These are phyloP conservation scores for Pugionium cornutum DNA, from an alignment of 345 rosid genomes.

Conservation along the genomic window DNA sequence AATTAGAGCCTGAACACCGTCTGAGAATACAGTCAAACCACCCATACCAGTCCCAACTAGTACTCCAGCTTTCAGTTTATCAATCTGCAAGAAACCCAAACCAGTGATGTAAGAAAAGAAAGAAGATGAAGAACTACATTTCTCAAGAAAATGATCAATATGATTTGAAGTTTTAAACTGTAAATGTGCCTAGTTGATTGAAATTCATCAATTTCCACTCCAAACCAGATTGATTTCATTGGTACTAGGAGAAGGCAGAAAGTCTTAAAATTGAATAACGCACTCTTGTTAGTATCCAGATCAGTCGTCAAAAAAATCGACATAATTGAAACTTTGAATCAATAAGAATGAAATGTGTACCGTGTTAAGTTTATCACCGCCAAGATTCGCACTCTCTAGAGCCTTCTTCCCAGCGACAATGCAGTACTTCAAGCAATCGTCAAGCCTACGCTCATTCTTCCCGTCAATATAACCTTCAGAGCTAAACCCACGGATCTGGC, in stretches of 20 bases:
- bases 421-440: constrained; percentile 96
- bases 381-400: constrained; percentile 84
- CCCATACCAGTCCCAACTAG: constrained; percentile 99
- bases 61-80: constrained; percentile 81
- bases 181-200: not conserved
- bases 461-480: constrained; percentile 87
- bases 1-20: constrained; percentile 77
- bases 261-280: too few relatives aligned
- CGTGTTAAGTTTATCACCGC: constrained; percentile 69
- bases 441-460: constrained; percentile 92
- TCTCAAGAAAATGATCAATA: too few relatives aligned
- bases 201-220: constrained; percentile 4
- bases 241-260: too few relatives aligned
- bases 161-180: too few relatives aligned
- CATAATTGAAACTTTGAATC: not conserved
- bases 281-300: too few relatives aligned
- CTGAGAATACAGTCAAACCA: constrained; percentile 82
- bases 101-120: not conserved
- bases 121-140: not conserved
- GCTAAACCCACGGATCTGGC: constrained; percentile 93
- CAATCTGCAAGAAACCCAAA: constrained; percentile 54
- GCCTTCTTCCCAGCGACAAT: constrained; percentile 98
- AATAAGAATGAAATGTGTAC: constrained; percentile 35
- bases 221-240: too few relatives aligned
- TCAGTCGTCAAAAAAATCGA: too few relatives aligned